Evolutionary conservation across 1,139 yeast species (phyloP).

Genomic region (Meyerozyma guilliermondii): DNA sequence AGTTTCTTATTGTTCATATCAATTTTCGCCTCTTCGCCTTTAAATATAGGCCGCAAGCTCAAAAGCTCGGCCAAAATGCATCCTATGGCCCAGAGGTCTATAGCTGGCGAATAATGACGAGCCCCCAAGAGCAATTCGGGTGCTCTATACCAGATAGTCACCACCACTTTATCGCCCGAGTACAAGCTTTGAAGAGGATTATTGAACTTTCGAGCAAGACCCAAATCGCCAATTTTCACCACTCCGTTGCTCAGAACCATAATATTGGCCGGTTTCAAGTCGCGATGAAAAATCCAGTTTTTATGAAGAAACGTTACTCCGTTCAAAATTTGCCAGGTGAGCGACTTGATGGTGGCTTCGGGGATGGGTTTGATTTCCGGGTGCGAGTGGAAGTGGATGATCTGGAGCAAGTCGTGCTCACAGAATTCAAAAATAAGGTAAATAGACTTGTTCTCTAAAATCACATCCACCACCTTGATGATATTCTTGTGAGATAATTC

Average conservation of each 20-base stretch:
- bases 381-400: conserved; percentile 90
- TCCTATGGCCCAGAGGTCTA: conserved; percentile 96
- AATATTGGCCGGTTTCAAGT: conserved; percentile 94
- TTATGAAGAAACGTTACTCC: conserved; percentile 91
- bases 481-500: conserved; percentile 79
- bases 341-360: conserved; percentile 69
- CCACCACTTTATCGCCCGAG: conserved; percentile 95
- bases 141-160: conserved; percentile 97
- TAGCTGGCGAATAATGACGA: conserved; percentile 90
- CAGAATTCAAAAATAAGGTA: conserved; percentile 96
- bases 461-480: conserved; percentile 74
- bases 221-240: conserved; percentile 94
- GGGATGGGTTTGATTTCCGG: conserved; percentile 81
- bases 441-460: conserved; percentile 85
- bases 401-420: conserved; percentile 90
- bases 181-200: conserved; percentile 86
- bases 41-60: conserved; percentile 86
- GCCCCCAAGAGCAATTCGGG: conserved; percentile 91
- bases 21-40: conserved; percentile 96
- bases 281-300: conserved; percentile 95
- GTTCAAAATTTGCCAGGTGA: conserved; percentile 85
- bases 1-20: conserved; percentile 75
- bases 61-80: conserved; percentile 91
- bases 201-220: conserved; percentile 85
- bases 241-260: conserved; percentile 89